Evolutionary conservation across 2,329 filamentous ascomycete genomes (phyloP).

Genomic region (Pseudogymnoascus sp.): DNA sequence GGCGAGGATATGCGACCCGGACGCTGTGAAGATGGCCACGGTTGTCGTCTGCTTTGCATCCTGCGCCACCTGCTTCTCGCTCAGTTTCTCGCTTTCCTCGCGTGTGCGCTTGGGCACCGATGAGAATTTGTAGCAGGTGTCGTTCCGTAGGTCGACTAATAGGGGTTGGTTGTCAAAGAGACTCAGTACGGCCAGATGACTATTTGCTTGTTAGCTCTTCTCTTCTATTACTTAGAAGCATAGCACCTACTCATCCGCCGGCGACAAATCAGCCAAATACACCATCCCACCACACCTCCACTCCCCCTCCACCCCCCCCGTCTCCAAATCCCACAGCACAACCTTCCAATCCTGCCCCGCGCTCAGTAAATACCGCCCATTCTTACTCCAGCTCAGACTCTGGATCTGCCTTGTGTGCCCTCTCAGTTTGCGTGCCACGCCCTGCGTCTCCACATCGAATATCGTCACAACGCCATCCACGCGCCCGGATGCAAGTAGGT

Average conservation of each 20-base stretch:
- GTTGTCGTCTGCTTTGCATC: conserved; percentile 95
- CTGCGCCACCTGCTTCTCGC: conserved; percentile 81
- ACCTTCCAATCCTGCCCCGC: conserved; percentile 88
- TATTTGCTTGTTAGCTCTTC: conserved; percentile 35
- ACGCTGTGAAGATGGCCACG: conserved; percentile 78
- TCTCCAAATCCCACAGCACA: conserved; percentile 83
- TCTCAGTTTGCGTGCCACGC: conserved; percentile 85
- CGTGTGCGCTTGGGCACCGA: conserved; percentile 73
- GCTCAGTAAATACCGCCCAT: conserved; percentile 84
- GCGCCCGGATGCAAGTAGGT: conserved; percentile 88
- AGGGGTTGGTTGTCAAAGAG: conserved; percentile 90
- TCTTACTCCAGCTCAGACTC: conserved; percentile 88
- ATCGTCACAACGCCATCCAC: conserved; percentile 92
- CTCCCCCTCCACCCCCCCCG: conserved; percentile 58
- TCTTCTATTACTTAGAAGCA: too few species aligned
- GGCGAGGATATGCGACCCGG: conserved; percentile 81
- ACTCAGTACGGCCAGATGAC: conserved; percentile 79
- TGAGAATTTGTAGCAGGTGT: conserved; percentile 67
- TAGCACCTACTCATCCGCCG: conserved; percentile 71
- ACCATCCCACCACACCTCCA: conserved; percentile 85
- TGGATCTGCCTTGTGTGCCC: conserved; percentile 93
- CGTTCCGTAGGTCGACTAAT: conserved; percentile 69
- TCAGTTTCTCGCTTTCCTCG: conserved; percentile 59
- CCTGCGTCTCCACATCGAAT: conserved; percentile 96
- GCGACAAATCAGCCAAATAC: conserved; percentile 93